Evolutionary conservation across 768 basidiomycete species (phyloP), one percentile per base, ranked within the genome.

Genomic region (Rubroboletus pulcherrimus): DNA sequence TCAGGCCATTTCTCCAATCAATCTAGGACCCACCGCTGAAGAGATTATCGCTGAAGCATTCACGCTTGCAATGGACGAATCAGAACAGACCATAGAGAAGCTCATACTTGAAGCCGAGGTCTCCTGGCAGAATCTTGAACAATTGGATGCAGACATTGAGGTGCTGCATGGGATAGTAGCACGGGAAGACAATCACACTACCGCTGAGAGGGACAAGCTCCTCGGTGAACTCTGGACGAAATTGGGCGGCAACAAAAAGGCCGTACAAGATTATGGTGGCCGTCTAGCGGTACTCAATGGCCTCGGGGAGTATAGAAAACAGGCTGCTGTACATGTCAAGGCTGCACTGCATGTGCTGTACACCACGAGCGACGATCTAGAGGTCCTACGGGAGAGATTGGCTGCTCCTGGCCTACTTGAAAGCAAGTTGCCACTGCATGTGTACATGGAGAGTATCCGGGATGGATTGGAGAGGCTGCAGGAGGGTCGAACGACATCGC

Each of bases 361-460:
- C 30, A 73, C 74, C 38, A 81, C 91, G 83, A 81, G 81, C 59
- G 83, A 81, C 35, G 88, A 91, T 58, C 83, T 91, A 77, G 87
- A 89, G 65, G 87, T 89, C 42, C 71, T 92, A 56, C 76, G 89
- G 57, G 86, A 89, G 64, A 75, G 86, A 17, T 86, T 89, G 1
- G 80, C 87, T 5, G 79, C 82, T 33, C 89, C 90, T 1, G 82
- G 83, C 48, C 69, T 91, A 5, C 67, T 81, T 11, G 83, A 81
- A 5, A 70, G 80, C n/a, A 73, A 72, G 40, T 75, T 90, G 15
- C 86, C 89, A 5, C 73, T 86, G 5, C 84, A 86, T 55, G 88
- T 91, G 21, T 89, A 91, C 61, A 83, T 91, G 70, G 81, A 81
- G 72, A 89, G 84, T 56, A 89, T 92, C 60, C 73, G 73, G 65